Base-by-base conservation (phyloP, 2,329 filamentous ascomycete species). In the Diplocarpon mali region DNA sequence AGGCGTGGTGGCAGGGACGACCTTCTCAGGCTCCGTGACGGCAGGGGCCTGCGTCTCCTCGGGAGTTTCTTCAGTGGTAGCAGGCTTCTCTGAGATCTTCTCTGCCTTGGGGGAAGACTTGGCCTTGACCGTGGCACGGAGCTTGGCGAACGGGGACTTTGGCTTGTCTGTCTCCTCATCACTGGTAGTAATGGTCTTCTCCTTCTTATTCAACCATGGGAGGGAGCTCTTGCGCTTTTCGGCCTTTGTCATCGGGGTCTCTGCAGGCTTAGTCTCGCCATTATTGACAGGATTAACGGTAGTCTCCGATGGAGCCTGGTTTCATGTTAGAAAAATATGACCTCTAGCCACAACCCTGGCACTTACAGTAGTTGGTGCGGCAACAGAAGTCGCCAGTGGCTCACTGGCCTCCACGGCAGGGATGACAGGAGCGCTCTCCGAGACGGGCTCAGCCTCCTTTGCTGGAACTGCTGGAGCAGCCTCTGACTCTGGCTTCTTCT, bases 141-240 rank as follows among this genome's bases (percentile, higher is more conserved):
- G 56, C 55, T 60, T 62, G 47, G 59, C 56, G 47, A 63, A 62
- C 37, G 60, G 57, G 32, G 58, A 61, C 42, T 53, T 53, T 38
- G 58, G 55, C 47, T 61, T 60, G 49, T 61, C 58, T 48, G 73
- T 71, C 41, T 65, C 60, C 55, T 77, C 73, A 20, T 53, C 53
- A 37, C 54, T 55, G 35, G 51, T 44, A 10, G 47, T 47, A n/a
- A 51, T 46, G n/a, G 51, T 42, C 53, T 60, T 60, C 64, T 76
- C 75, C 72, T 83, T 83, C 69, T 78, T 73, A 66, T 73, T 75
- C 62, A 72, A 55, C 78, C 77, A 84, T 50, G 61, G 61, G 20
- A 63, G 53, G 64, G 83, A 73, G 55, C 76, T 81, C 54, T 68
- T 68, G 57, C 80, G 77, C 75, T 84, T 84, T 57, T 65, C 64